A percentile compares a stretch with the other conserved stretches of the same genome.
These are phyloP conservation scores for Pharnaceum exiguum DNA, from an alignment of 148 eudicot species.

Conservation along the genomic window DNA sequence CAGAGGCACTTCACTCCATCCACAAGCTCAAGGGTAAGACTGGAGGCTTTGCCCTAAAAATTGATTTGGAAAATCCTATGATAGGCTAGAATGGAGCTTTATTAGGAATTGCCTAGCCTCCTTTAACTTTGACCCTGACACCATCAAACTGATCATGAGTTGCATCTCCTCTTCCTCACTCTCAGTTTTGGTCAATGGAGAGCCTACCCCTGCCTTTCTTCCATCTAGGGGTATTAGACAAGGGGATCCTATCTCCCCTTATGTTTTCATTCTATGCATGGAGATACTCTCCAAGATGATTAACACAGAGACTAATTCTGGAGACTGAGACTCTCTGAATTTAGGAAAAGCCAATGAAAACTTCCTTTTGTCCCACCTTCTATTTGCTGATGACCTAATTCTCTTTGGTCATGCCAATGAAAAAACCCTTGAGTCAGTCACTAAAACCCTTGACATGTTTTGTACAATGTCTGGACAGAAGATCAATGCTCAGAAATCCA, in stretches of 20 bases:
- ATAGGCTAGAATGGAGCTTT: neutral
- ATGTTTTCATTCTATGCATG: neutral
- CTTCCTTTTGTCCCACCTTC: no score
- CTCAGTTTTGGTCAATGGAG: neutral
- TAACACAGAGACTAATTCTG: no score
- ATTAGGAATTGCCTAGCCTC: neutral
- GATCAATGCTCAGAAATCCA: no score
- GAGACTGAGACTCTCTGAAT: no score
- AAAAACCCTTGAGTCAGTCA: no score
- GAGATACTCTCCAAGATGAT: neutral
- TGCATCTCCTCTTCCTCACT: neutral
- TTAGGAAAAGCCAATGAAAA: no score
- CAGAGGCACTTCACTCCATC: neutral
- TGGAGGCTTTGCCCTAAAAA: neutral
- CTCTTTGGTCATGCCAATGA: no score
- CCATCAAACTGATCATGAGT: neutral
- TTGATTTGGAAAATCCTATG: neutral
- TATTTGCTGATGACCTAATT: no score
- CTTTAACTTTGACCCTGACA: neutral
- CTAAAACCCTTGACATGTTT: no score
- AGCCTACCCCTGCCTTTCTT: neutral
- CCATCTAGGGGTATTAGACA: neutral
- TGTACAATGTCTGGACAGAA: no score
- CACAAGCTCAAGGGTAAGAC: rapidly evolving
- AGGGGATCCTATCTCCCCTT: neutral